Evolutionary conservation across 2,329 filamentous ascomycete genomes (phyloP).

Genomic region (Exophiala viscosa): DNA sequence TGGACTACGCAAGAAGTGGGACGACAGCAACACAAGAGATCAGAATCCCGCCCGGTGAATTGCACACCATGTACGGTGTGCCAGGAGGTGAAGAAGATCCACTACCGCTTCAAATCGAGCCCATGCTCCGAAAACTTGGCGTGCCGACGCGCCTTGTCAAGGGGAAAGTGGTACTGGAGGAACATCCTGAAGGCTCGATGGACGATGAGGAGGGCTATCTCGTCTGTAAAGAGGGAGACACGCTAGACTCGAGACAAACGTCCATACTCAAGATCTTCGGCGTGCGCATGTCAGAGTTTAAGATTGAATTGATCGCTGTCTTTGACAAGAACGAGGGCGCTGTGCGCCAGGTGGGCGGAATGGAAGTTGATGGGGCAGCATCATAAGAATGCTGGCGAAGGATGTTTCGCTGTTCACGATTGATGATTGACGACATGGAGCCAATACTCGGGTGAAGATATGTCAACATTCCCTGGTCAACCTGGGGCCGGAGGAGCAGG

Average conservation of each 20-base stretch:
- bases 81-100: slow-evolving; percentile 74
- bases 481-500: neutral
- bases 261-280: slow-evolving; percentile 91
- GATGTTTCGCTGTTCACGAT: neutral
- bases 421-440: neutral
- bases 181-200: slow-evolving; percentile 41
- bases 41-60: slow-evolving; percentile 74
- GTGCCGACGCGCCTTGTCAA: slow-evolving; percentile 85
- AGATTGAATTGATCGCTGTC: slow-evolving; percentile 70
- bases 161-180: slow-evolving; percentile 77
- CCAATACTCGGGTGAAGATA: neutral
- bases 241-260: slow-evolving; percentile 86
- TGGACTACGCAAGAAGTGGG: slow-evolving; percentile 90
- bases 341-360: slow-evolving; percentile 39
- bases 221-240: slow-evolving; percentile 80
- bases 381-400: neutral
- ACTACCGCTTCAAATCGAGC: slow-evolving; percentile 83
- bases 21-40: slow-evolving; percentile 70
- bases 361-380: slow-evolving; percentile 39
- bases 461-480: no score
- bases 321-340: slow-evolving; percentile 41
- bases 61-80: slow-evolving; percentile 61
- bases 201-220: slow-evolving; percentile 55
- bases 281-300: slow-evolving; percentile 86
- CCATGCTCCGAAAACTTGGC: slow-evolving; percentile 80